These are phyloP conservation scores for Podospora conica DNA, from an alignment of 495 filamentous ascomycete genomes.

Conservation along the genomic window DNA sequence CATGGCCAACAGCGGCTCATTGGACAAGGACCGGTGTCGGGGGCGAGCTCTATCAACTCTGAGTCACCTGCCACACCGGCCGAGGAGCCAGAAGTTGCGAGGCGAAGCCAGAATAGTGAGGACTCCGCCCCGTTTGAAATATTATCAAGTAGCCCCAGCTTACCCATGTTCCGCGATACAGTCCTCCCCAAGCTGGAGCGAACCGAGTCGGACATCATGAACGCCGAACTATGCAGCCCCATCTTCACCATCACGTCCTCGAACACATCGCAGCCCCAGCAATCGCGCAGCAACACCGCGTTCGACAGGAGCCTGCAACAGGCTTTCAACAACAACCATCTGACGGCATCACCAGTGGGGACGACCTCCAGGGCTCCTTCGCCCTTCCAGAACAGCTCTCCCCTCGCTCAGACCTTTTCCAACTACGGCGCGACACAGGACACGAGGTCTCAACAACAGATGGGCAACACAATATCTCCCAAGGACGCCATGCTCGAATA, in stretches of 20 bases:
- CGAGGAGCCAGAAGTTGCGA: constrained; percentile 39
- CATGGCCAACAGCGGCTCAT: constrained; percentile 33
- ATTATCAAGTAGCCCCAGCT: constrained; percentile 42
- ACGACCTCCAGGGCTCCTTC: constrained; percentile 62
- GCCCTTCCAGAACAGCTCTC: constrained; percentile 75
- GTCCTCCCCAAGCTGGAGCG: constrained; percentile 72
- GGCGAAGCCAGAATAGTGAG: constrained; percentile 42
- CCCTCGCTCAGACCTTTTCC: constrained; percentile 48
- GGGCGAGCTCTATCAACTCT: constrained; percentile 45
- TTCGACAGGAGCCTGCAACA: constrained; percentile 71
- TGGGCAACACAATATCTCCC: constrained; percentile 82
- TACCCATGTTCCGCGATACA: constrained; percentile 39
- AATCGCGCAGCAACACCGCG: constrained; percentile 55
- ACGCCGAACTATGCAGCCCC: constrained; percentile 81
- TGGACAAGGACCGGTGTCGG: constrained; percentile 40
- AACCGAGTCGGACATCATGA: constrained; percentile 77
- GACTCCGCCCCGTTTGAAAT: constrained; percentile 39
- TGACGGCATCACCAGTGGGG: constrained; percentile 43
- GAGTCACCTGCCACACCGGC: constrained; percentile 52
- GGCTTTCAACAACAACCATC: constrained; percentile 63
- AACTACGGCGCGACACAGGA: constrained; percentile 51
- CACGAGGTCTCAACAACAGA: constrained; percentile 48
- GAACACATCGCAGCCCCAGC: constrained; percentile 39
- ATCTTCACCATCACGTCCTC: constrained; percentile 49
- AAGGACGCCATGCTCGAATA: constrained; percentile 90